Conservation (phyloP, 805 yeast species). For the Metschnikowia corniflorae region DNA sequence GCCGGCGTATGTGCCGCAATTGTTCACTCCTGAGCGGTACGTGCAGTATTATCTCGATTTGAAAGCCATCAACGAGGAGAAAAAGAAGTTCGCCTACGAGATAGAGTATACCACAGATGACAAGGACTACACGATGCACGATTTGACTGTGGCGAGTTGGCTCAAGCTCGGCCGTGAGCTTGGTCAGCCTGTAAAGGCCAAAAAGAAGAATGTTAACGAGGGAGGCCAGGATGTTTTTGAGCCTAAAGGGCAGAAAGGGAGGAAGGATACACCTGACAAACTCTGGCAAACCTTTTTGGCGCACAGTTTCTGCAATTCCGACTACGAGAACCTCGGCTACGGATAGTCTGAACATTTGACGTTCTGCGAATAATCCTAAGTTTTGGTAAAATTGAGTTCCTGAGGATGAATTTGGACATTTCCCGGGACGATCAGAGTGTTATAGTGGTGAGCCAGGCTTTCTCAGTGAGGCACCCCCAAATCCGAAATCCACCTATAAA, state of each 20-base stretch:
- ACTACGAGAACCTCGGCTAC: conserved; percentile 52
- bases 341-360: too few relatives aligned
- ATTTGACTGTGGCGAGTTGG: conserved; percentile 61
- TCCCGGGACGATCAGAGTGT: too few relatives aligned
- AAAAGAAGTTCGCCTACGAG: conserved; percentile 51
- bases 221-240: too few relatives aligned
- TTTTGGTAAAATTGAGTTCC: too few relatives aligned
- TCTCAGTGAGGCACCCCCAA: too few relatives aligned
- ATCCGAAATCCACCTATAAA: too few relatives aligned
- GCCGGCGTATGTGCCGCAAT: conserved; percentile 71
- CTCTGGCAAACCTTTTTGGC: conserved; percentile 57
- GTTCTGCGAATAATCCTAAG: too few relatives aligned
- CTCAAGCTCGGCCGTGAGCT: conserved; percentile 52
- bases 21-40: conserved; percentile 69
- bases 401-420: too few relatives aligned
- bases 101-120: conserved; percentile 71
- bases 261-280: too few relatives aligned
- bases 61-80: conserved; percentile 40
- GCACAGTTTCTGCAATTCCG: conserved; percentile 61
- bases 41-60: conserved; percentile 75
- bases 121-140: conserved; percentile 48
- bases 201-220: background rate
- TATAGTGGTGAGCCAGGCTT: too few relatives aligned
- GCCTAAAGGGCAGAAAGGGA: too few relatives aligned
- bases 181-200: conserved; percentile 35